Conservation (phyloP, 2,329 filamentous ascomycete genomes). For the Neopestalotiopsis rosae region DNA sequence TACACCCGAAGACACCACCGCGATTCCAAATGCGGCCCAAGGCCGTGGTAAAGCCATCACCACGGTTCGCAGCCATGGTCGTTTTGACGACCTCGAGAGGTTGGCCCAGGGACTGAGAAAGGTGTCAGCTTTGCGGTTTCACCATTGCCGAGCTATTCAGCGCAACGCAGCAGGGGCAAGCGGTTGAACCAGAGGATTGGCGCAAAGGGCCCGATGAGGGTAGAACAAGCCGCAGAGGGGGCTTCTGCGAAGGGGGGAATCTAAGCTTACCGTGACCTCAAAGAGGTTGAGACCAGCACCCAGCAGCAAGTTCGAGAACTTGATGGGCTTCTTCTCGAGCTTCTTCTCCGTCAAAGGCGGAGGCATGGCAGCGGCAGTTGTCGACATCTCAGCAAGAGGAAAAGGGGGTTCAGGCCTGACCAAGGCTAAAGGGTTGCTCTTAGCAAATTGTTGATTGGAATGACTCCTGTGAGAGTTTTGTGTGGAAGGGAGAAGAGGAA, state of each 20-base stretch:
- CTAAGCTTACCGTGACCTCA: constrained; percentile 63
- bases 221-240: not conserved
- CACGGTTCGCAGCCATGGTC: constrained; percentile 97
- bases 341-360: constrained; percentile 47
- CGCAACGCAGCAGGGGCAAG: too few relatives aligned
- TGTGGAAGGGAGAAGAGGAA: constrained; percentile 30
- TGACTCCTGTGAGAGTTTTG: constrained; percentile 71
- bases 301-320: constrained; percentile 98
- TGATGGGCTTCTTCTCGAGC: constrained; percentile 99
- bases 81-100: constrained; percentile 99
- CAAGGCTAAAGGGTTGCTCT: constrained; percentile 88
- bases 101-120: constrained; percentile 54
- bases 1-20: constrained; percentile 93
- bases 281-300: constrained; percentile 96
- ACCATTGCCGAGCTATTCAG: too few relatives aligned
- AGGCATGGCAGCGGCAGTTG: constrained; percentile 57
- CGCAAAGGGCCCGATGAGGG: not conserved
- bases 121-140: not conserved
- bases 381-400: constrained; percentile 66
- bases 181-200: not conserved
- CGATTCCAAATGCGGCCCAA: constrained; percentile 90
- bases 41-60: constrained; percentile 82
- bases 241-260: not conserved
- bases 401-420: constrained; percentile 80
- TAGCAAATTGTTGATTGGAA: constrained; percentile 4